These are phyloP conservation scores for Naganishia sp. DNA, from an alignment of 1,284 basidiomycete species.

Conservation along the genomic window DNA sequence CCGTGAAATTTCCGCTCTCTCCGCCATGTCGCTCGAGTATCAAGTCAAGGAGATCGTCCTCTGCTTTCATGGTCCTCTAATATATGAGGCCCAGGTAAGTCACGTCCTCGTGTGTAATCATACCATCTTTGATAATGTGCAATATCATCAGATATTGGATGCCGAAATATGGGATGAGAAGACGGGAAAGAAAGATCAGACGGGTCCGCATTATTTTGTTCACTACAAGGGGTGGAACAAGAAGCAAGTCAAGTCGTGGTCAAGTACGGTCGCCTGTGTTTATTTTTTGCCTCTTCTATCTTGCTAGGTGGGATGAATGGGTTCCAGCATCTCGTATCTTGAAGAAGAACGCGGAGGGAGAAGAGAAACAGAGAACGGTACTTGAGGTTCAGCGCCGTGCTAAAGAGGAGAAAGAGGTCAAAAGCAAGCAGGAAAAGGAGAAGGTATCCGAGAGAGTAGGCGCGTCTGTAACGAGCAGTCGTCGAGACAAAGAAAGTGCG, in stretches of 20 bases:
- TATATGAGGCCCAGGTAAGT: constrained; percentile 85
- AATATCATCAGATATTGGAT: constrained; percentile 66
- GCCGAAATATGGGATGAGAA: constrained; percentile 72
- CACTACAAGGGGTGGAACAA: constrained; percentile 99
- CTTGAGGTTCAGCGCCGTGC: constrained; percentile 7
- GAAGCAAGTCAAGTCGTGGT: constrained; percentile 64
- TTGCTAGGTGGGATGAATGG: constrained; percentile 95
- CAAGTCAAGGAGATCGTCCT: constrained; percentile 74
- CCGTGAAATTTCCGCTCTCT: neutral
- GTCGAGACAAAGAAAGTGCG: constrained; percentile 33
- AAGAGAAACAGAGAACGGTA: constrained; percentile 65
- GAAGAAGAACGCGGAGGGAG: constrained; percentile 82
- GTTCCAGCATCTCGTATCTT: constrained; percentile 79
- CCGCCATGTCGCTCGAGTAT: constrained; percentile 45
- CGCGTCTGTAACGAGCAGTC: constrained; percentile 6
- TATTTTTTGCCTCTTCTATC: neutral
- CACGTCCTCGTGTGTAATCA: neutral
- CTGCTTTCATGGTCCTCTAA: constrained; percentile 89
- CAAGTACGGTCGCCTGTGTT: constrained; percentile 2
- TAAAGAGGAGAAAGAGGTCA: constrained; percentile 54
- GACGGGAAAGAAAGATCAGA: constrained; percentile 65
- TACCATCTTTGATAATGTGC: neutral
- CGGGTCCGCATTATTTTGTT: constrained; percentile 86
- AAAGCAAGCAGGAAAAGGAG: constrained; percentile 45
- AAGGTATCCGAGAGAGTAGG: constrained; percentile 32